These are phyloP conservation scores for Globisporangium uncinulatum DNA, from an alignment of 352 stramenopile species.

Conservation along the genomic window DNA sequence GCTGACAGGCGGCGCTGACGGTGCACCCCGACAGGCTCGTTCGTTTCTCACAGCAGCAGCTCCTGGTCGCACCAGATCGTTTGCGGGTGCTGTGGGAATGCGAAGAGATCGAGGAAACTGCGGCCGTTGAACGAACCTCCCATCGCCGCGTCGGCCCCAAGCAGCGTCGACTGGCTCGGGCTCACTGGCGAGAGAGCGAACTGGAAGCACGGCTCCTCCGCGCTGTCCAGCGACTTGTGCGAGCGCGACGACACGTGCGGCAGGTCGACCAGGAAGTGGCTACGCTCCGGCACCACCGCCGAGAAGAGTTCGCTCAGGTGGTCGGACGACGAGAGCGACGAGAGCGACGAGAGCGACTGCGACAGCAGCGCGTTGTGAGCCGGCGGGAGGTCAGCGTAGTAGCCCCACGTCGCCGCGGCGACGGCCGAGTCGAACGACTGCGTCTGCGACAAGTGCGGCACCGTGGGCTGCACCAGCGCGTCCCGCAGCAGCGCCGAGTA, in stretches of 20 bases:
- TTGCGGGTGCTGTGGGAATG: neutral
- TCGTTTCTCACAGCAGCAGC: neutral
- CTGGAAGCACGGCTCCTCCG: neutral
- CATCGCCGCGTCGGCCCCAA: neutral
- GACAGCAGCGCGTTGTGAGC: neutral
- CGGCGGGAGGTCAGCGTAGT: neutral
- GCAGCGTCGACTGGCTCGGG: neutral
- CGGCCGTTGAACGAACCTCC: neutral
- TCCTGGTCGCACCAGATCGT: neutral
- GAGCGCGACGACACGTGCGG: neutral
- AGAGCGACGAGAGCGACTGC: too few relatives aligned
- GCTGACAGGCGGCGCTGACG: neutral
- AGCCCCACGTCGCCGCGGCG: neutral
- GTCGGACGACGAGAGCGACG: neutral
- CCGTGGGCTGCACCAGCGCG: too few relatives aligned
- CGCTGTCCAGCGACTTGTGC: neutral
- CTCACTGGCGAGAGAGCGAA: neutral
- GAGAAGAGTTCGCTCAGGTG: constrained; percentile 1
- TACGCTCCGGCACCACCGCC: neutral
- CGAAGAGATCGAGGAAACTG: neutral
- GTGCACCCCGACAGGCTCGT: too few relatives aligned
- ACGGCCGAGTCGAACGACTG: neutral
- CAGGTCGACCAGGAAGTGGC: neutral
- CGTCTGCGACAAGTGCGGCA: neutral
- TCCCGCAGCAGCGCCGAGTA: neutral